Conservation (phyloP, 1,284 basidiomycete species). For the Ustilago loliicola region DNA sequence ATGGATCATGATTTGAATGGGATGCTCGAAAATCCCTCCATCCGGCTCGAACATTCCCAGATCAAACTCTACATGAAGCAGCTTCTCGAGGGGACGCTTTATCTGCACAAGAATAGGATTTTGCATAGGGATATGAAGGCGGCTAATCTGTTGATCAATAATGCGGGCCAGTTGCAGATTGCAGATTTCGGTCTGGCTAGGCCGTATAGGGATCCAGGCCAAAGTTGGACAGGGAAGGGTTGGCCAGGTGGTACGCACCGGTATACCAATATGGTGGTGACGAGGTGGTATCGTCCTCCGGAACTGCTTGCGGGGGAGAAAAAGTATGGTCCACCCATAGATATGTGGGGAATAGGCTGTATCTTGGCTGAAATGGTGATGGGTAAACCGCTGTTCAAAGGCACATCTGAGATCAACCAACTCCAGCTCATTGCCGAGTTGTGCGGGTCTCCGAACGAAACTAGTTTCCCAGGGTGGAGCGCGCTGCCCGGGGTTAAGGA, state of each 20-base stretch:
- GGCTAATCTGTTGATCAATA: conserved; percentile 94
- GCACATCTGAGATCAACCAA: conserved; percentile 89
- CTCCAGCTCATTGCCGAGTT: conserved; percentile 87
- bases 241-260: conserved; percentile 69
- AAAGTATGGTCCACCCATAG: conserved; percentile 90
- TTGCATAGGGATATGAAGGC: conserved; percentile 99
- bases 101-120: conserved; percentile 96
- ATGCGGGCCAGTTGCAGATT: conserved; percentile 74
- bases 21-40: conserved; percentile 76
- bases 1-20: conserved; percentile 99
- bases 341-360: conserved; percentile 99
- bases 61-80: conserved; percentile 98
- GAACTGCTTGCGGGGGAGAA: conserved; percentile 90
- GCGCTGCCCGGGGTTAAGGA: conserved; percentile 70
- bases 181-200: conserved; percentile 97
- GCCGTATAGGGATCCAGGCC: conserved; percentile 67
- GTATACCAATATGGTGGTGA: conserved; percentile 99
- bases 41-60: conserved; percentile 71
- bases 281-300: conserved; percentile 96
- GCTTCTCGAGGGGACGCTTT: conserved; percentile 91
- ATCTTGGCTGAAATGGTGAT: conserved; percentile 96
- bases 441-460: conserved; percentile 87
- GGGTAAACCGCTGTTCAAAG: conserved; percentile 87
- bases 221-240: conserved; percentile 56
- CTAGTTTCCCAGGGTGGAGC: conserved; percentile 82